Conservation (phyloP, 2,329 filamentous ascomycete genomes). For the Raffaelea albimanens region DNA sequence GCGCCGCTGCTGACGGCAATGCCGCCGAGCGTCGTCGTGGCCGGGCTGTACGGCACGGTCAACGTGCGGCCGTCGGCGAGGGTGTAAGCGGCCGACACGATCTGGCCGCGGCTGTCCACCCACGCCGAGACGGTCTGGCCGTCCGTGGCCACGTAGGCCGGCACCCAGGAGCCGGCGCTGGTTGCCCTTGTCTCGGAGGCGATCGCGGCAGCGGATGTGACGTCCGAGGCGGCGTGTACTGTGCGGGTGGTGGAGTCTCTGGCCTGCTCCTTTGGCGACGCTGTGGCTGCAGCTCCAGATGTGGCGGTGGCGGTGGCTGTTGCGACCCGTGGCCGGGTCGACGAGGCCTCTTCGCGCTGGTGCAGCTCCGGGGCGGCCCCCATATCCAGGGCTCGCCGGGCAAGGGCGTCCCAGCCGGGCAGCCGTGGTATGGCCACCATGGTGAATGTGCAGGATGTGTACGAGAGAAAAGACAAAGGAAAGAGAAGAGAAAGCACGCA, state of each 20-base stretch:
- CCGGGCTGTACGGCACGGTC: constrained; percentile 1
- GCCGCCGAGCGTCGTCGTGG: neutral
- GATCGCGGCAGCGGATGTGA: neutral
- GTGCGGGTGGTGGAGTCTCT: neutral
- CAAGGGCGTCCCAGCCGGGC: constrained; percentile 8
- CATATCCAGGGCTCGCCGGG: constrained; percentile 1
- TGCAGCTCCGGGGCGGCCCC: neutral
- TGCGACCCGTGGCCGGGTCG: neutral
- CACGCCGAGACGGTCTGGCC: constrained; percentile 7
- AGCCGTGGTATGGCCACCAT: constrained; percentile 10
- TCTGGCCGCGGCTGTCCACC: constrained; percentile 4
- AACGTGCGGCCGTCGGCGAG: neutral
- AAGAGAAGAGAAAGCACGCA: neutral
- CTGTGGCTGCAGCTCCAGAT: neutral
- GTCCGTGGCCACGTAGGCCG: constrained; percentile 1
- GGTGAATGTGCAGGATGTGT: neutral
- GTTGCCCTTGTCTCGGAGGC: neutral
- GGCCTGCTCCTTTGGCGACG: neutral
- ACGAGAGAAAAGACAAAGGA: neutral
- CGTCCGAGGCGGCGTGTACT: neutral
- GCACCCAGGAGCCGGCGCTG: constrained; percentile 2
- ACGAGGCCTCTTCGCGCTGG: neutral
- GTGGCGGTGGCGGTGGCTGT: neutral
- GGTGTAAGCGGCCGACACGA: constrained; percentile 1
- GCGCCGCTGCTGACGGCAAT: neutral